Evolutionary conservation across 2,329 filamentous ascomycete genomes (phyloP).

Genomic region (Aspergillus pseudonomiae): DNA sequence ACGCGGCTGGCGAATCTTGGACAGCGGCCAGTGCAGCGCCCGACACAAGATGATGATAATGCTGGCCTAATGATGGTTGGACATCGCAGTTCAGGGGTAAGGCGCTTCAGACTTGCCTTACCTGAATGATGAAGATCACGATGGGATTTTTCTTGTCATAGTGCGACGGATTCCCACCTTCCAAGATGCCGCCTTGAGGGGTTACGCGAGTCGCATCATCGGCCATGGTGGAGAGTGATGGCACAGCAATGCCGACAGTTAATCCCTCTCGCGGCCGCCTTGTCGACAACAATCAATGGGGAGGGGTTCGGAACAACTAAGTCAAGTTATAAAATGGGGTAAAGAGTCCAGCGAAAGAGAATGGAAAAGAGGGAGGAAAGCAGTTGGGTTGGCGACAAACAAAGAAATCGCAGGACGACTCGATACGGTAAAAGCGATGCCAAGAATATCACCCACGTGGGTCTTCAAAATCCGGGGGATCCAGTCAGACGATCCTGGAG

Average conservation of each 20-base stretch:
- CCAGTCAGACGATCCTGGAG: neutral
- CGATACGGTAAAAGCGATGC: neutral
- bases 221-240: conserved; percentile 22
- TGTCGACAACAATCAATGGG: neutral
- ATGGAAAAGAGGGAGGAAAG: neutral
- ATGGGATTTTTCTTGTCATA: conserved; percentile 74
- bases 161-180: conserved; percentile 68
- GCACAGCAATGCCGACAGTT: neutral
- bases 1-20: conserved; percentile 75
- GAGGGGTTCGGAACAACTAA: neutral
- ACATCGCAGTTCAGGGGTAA: neutral
- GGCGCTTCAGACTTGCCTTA: conserved; percentile 29
- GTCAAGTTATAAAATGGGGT: neutral
- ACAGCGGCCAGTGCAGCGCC: conserved; percentile 74
- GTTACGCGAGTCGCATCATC: conserved; percentile 28
- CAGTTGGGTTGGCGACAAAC: neutral
- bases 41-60: conserved; percentile 78
- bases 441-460: neutral
- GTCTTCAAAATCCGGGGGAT: neutral
- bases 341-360: no score
- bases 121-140: conserved; percentile 75
- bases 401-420: neutral
- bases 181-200: conserved; percentile 70
- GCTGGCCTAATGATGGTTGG: conserved; percentile 54
- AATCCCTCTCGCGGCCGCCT: neutral